Base-by-base conservation (phyloP, 2,329 filamentous ascomycete genomes). In the Zasmidium citrigriseum region DNA sequence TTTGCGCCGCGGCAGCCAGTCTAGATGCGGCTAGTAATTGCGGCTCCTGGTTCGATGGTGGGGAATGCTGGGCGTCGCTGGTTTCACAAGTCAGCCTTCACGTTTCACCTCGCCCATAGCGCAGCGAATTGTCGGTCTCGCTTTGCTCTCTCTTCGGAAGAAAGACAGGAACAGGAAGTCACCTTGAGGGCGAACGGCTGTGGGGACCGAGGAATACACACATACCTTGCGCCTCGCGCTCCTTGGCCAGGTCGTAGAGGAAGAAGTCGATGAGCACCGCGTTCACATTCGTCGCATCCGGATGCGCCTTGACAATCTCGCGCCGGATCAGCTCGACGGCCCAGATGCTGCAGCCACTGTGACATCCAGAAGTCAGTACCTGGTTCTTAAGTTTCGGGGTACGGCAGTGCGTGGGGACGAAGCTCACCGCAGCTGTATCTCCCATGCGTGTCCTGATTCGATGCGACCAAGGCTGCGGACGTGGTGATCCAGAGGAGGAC, bases 181-280 rank as follows among this genome's bases (percentile, higher is more conserved):
- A 44, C 46, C 47, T 41, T 41, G 12, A 41, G 12, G 12, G 18
- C 34, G 34, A 41, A 41, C 34, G 12, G 14, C 34, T 41, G 34
- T 16, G 46, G 45, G 45, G 45, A 24, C 20, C 18, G 46, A 49
- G 22, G 16, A n/a, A 49, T 23, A 49, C 22, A 29, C 50, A 29
- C 72, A 72, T 60, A 77, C 78, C 60, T 72, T 71, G 72, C 25
- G 68, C 69, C 74, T 98, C 93, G 71, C 89, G 75, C 70, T 91
- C 89, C 74, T 98, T 99, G 77, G 95, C 92, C 18, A 89, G 86
- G 76, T 99, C 95, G 72, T 99, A 99, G 55, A 99, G 79, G 75
- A 97, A 96, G 76, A 98, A 99, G 75, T 99, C 95, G 63, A 99
- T 95, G 67, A 99, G 75, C 41, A 98, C 91, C 23, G 95, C 93